These are phyloP conservation scores for Penicillium cinerascens DNA, from an alignment of 495 filamentous ascomycete species.

Conservation along the genomic window DNA sequence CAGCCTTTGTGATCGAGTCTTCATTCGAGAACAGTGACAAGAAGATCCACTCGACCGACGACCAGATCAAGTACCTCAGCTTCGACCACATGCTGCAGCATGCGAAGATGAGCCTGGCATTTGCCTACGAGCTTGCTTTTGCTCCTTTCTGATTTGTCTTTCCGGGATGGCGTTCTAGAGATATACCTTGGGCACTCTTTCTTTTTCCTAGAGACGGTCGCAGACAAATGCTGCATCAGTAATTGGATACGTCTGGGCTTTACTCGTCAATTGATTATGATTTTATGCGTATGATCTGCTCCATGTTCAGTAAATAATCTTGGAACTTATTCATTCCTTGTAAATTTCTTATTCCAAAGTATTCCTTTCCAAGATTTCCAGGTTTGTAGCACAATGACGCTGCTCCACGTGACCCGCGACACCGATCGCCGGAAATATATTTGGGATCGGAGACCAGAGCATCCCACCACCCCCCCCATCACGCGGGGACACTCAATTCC, in stretches of 20 bases:
- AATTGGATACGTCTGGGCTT: neutral
- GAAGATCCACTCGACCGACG: constrained; percentile 87
- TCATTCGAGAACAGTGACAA: constrained; percentile 80
- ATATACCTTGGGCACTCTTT: constrained; percentile 15
- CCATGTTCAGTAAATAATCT: too few species aligned
- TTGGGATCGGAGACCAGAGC: neutral
- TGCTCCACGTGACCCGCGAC: too few species aligned
- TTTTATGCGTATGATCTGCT: neutral
- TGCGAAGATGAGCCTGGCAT: constrained; percentile 81
- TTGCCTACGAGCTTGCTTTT: constrained; percentile 80
- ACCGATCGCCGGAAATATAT: too few species aligned
- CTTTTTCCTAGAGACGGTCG: neutral
- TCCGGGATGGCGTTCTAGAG: constrained; percentile 18
- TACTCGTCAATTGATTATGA: neutral
- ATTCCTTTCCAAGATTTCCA: too few species aligned
- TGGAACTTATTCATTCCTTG: too few species aligned
- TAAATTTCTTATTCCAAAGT: too few species aligned
- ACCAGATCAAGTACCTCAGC: constrained; percentile 80
- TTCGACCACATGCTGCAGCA: constrained; percentile 99
- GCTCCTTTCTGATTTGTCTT: constrained; percentile 23
- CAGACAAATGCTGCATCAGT: neutral
- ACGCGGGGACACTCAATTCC: neutral
- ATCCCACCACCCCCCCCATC: neutral
- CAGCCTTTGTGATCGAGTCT: constrained; percentile 93
- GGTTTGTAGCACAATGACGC: too few species aligned